These are phyloP conservation scores for Fremontodendron californicum DNA, from an alignment of 345 rosid genomes.

Conservation along the genomic window DNA sequence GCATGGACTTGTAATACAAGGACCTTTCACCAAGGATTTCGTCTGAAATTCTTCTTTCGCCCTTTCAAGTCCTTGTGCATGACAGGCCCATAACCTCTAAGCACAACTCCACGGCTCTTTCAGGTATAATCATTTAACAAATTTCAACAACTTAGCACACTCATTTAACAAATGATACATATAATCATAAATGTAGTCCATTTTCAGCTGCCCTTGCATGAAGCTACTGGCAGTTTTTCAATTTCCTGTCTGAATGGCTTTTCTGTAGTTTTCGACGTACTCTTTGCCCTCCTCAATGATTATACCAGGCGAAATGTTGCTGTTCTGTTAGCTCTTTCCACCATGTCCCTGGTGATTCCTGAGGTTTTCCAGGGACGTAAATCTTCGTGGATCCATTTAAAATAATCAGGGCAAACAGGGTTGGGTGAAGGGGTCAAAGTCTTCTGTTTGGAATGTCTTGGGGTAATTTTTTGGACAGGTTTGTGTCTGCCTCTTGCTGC, in stretches of 20 bases:
- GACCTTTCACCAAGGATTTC: slow-evolving; percentile 48
- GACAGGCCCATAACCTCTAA: slow-evolving; percentile 54
- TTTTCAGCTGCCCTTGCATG: slow-evolving; percentile 51
- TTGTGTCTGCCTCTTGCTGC: slow-evolving; percentile 26
- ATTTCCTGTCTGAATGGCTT: slow-evolving; percentile 47
- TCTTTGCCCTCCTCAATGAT: slow-evolving; percentile 40
- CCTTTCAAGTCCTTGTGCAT: slow-evolving; percentile 38
- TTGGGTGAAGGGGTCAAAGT: slow-evolving; percentile 11
- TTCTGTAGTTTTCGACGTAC: slow-evolving; percentile 32
- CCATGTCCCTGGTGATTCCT: slow-evolving; percentile 50
- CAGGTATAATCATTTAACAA: slow-evolving; percentile 42
- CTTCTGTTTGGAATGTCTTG: neutral
- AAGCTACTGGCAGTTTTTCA: slow-evolving; percentile 54
- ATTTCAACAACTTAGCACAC: slow-evolving; percentile 58
- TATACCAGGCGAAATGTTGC: slow-evolving; percentile 44
- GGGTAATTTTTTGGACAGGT: slow-evolving; percentile 45
- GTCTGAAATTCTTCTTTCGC: slow-evolving; percentile 38
- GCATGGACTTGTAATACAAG: slow-evolving; percentile 48
- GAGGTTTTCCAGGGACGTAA: slow-evolving; percentile 49
- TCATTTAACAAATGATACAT: slow-evolving; percentile 70
- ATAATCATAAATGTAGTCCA: slow-evolving; percentile 67
- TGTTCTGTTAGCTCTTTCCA: slow-evolving; percentile 38
- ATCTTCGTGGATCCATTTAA: slow-evolving; percentile 72
- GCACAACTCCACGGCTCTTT: slow-evolving; percentile 51
- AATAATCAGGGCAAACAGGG: slow-evolving; percentile 47